Base-by-base conservation (phyloP, 2,329 filamentous ascomycete species). In the Xylariaceae sp. region DNA sequence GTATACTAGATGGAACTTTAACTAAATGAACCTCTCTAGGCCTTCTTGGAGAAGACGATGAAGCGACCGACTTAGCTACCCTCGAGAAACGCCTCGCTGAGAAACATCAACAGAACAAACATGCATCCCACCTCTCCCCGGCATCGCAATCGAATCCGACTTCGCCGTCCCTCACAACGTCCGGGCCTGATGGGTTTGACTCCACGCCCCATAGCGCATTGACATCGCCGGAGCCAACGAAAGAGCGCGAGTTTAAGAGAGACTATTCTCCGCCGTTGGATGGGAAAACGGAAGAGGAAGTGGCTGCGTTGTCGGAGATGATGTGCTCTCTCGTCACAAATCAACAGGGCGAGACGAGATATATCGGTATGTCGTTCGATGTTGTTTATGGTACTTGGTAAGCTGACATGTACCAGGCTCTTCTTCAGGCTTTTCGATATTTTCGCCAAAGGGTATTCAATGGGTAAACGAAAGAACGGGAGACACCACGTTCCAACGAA, bases 401-500 rank as follows among this genome's bases (percentile, higher is more conserved):
- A 41, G 39, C 40, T 47, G 39, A 44, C 48, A 32, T 32, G 12
- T 17, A 5, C 6, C 30, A 94, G 89, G 92, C 22, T 96, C 91
- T 0, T 97, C 92, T 0, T 99, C 94, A 2, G 94, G 94, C 3
- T 97, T 97, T 70, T 97, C 92, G 47, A 99, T 99, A 61, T 97
- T 99, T 73, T 97, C 92, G 0, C 94, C 92, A 12, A 96, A 96
- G 67, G 94, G 94, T 40, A 95, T 99, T 47, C 87, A 96, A 68
- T 99, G 94, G 94, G 92, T 99, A 46, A 97, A 96, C 62, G 86
- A 94, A 59, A 96, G 95, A 74, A 97, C 91, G 2, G 94, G 94
- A n/a, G 94, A 99, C 65, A 83, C 79, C 18, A 95, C 90, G 0
- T 99, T 99, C 70, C 89, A 95, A 66, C 82, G 89, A 49, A 97